These are phyloP conservation scores for Sphaerosporella brunnea DNA, from an alignment of 495 filamentous ascomycete genomes.

Conservation along the genomic window DNA sequence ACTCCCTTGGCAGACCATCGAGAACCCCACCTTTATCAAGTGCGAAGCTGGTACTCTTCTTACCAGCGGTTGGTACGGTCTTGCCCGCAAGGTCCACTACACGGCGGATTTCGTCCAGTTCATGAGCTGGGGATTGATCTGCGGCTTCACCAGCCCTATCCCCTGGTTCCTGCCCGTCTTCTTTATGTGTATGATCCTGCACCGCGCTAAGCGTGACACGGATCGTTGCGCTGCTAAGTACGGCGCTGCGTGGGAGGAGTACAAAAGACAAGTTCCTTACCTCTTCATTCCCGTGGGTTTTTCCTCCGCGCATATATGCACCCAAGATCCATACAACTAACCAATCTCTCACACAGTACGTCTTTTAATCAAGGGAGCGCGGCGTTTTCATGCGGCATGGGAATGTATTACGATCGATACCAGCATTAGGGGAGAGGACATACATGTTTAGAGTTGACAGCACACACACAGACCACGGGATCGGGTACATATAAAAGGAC, in stretches of 20 bases:
- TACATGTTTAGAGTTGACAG: too few relatives aligned
- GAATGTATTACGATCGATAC: too few relatives aligned
- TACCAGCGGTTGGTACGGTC: conserved; percentile 82
- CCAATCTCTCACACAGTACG: too few relatives aligned
- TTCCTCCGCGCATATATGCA: too few relatives aligned
- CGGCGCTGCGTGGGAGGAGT: conserved; percentile 80
- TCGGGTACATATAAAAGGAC: too few relatives aligned
- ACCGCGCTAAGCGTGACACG: conserved; percentile 74
- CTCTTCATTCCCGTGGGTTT: conserved; percentile 61
- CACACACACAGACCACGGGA: too few relatives aligned
- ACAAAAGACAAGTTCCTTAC: conserved; percentile 74
- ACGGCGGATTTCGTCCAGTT: conserved; percentile 79
- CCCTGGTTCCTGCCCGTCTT: conserved; percentile 96
- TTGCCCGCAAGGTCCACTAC: conserved; percentile 91
- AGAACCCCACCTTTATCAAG: conserved; percentile 75
- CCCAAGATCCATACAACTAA: too few relatives aligned
- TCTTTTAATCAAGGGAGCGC: too few relatives aligned
- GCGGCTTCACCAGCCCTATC: conserved; percentile 56
- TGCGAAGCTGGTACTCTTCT: conserved; percentile 70
- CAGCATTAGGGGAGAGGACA: too few relatives aligned
- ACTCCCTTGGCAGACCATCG: conserved; percentile 69
- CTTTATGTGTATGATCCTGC: conserved; percentile 78
- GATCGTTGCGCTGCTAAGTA: conserved; percentile 72
- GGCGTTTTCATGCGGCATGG: too few relatives aligned
- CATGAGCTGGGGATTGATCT: conserved; percentile 39